Evolutionary conservation across 192 early-diverging fungal genomes (phyloP).

Genomic region (Umbelopsis isabellina): DNA sequence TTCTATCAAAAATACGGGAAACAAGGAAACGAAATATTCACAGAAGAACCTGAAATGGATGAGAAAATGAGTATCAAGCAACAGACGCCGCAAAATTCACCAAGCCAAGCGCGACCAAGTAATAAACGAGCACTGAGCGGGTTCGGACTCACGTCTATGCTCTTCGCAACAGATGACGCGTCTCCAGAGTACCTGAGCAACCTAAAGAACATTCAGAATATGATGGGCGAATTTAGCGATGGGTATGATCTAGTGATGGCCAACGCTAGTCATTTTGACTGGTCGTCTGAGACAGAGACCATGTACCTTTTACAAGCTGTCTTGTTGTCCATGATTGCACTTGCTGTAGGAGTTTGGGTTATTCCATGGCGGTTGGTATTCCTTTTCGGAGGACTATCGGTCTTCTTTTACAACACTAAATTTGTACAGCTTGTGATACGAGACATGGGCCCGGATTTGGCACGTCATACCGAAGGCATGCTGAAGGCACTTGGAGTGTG

Average conservation of each 20-base stretch:
- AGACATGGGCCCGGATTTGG: slow-evolving; percentile 20
- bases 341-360: slow-evolving; percentile 47
- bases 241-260: slow-evolving; percentile 50
- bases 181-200: slow-evolving; percentile 70
- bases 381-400: slow-evolving; percentile 54
- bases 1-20: slow-evolving; percentile 12
- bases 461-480: background rate
- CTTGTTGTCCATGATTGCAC: slow-evolving; percentile 37
- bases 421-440: slow-evolving; percentile 44
- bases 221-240: slow-evolving; percentile 66
- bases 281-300: slow-evolving; percentile 52
- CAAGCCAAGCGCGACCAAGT: background rate
- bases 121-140: background rate
- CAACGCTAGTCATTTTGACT: slow-evolving; percentile 51
- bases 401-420: slow-evolving; percentile 66
- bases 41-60: background rate
- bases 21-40: background rate
- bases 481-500: background rate
- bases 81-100: background rate
- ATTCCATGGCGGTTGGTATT: slow-evolving; percentile 53
- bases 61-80: slow-evolving; percentile 7
- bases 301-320: slow-evolving; percentile 46
- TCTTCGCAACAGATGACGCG: slow-evolving; percentile 32
- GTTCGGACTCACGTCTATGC: background rate
- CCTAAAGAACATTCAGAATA: slow-evolving; percentile 76